These are phyloP conservation scores for Alternaria sp. DNA, from an alignment of 2,329 filamentous ascomycete genomes.

Conservation along the genomic window DNA sequence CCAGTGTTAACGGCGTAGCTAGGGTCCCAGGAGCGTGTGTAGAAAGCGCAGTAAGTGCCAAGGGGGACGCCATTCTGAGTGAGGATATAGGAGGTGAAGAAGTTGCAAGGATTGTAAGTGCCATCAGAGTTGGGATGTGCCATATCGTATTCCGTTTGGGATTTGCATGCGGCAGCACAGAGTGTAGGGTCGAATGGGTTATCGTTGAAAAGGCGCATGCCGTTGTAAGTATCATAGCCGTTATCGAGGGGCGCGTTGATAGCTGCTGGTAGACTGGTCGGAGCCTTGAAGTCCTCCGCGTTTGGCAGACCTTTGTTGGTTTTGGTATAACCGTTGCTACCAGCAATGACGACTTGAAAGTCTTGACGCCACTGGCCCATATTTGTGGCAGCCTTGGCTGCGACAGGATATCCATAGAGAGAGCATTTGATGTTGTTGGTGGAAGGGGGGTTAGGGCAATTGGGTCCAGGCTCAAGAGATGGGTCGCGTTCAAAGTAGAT, in stretches of 20 bases:
- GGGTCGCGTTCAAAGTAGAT: constrained; percentile 42
- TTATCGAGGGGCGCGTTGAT: constrained; percentile 36
- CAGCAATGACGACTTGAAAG: constrained; percentile 39
- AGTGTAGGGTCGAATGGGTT: constrained; percentile 37
- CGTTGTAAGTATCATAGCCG: constrained; percentile 35
- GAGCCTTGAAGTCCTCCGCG: constrained; percentile 29
- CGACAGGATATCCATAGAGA: constrained; percentile 39
- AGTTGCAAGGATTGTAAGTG: constrained; percentile 49
- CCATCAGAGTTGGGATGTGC: constrained; percentile 34
- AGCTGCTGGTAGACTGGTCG: constrained; percentile 28
- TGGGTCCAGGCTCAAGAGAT: constrained; percentile 15
- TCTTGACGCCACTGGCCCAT: constrained; percentile 31
- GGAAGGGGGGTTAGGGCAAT: constrained; percentile 30
- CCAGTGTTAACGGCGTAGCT: constrained; percentile 35
- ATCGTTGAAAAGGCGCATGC: constrained; percentile 40
- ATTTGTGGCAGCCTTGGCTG: constrained; percentile 25
- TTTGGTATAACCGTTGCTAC: constrained; percentile 43
- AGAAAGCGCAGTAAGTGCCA: constrained; percentile 48
- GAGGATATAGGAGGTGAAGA: constrained; percentile 51
- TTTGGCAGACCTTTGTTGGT: not conserved
- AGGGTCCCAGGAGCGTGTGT: constrained; percentile 29
- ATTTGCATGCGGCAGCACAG: constrained; percentile 47
- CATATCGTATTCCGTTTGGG: constrained; percentile 48
- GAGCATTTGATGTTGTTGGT: constrained; percentile 40
- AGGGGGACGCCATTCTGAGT: constrained; percentile 45